Evolutionary conservation across 73 alveolate genomes (phyloP), one percentile per base, ranked within the genome.

Genomic region (Paramecium biaurelia): DNA sequence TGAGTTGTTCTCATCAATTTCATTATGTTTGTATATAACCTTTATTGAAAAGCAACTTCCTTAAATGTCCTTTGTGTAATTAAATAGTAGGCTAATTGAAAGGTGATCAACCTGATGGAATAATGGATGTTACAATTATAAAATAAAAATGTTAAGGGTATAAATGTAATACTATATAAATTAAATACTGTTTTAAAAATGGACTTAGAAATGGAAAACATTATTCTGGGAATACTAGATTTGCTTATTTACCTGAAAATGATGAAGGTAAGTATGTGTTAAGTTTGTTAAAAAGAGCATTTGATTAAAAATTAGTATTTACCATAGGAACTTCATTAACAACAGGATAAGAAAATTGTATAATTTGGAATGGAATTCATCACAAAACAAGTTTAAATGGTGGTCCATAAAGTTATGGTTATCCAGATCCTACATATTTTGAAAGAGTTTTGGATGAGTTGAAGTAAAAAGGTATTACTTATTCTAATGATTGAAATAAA

Each of bases 401-500:
- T 76, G 99, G 99, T 23, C 92, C 99, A 14, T 72, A 97, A 34
- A 45, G 84, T 43, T 98, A 93, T 96, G 99, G 99, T 2, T 98
- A 96, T 89, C 99, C 99, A 37, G 99, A 98, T 86, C 95, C 96
- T 12, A 98, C 99, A 14, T 98, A 98, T 85, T 98, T 98, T 85
- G 94, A 95, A 35, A 93, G 99, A 93, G 99, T 98, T 2, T 94
- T 82, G 37, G 92, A 92, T 67, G 99, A 98, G 87, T 85, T 98
- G 68, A 98, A 98, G 34, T 96, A 93, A 32, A 98, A 97, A 92
- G 99, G 99, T 11, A 95, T 98, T 34, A 57, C 18, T 26, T 57
- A 57, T 30, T 20, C 12, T 67, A 67, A 30, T 1, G 4, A 67
- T 53, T 53, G 68, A 53, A 53, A 53, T 53, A 4, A 53, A 53